Conservation (phyloP, 1,284 basidiomycete species). For the Trichosporon inkin region DNA sequence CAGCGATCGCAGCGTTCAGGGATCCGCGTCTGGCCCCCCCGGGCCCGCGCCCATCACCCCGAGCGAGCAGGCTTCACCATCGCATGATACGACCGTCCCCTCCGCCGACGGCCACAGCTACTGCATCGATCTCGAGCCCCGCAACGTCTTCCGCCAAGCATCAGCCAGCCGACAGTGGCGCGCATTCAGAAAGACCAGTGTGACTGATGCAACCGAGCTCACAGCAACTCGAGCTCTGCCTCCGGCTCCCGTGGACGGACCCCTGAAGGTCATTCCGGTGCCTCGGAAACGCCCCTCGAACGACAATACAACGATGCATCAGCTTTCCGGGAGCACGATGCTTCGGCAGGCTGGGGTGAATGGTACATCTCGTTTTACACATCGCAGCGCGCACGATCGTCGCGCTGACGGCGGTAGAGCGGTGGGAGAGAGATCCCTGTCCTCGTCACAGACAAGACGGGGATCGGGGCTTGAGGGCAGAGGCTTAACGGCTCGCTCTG, state of each 20-base stretch:
- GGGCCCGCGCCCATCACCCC: no score
- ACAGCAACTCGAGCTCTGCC: not conserved
- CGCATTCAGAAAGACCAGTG: no score
- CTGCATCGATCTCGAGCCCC: no score
- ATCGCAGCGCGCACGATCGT: not conserved
- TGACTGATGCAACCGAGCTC: no score
- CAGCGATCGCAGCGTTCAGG: no score
- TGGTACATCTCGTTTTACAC: conserved; percentile 4
- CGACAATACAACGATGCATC: conserved; percentile 1
- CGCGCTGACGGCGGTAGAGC: not conserved
- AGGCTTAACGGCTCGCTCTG: not conserved
- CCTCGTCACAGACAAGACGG: conserved; percentile 6
- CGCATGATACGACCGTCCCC: no score
- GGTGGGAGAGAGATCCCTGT: not conserved
- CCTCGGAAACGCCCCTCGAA: not conserved
- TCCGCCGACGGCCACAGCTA: no score
- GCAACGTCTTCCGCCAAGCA: no score
- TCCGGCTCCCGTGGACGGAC: not conserved
- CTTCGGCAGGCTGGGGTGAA: not conserved
- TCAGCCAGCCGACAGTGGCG: no score
- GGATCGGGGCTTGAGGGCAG: not conserved
- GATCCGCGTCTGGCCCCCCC: no score
- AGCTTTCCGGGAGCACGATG: not conserved
- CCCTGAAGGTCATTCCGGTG: conserved; percentile 6
- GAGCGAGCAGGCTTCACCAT: no score